A percentile compares a stretch with the other conserved stretches of the same genome.
Evolutionary conservation across 495 filamentous ascomycete genomes (phyloP).

Genomic region (Talaromyces borbonicus): DNA sequence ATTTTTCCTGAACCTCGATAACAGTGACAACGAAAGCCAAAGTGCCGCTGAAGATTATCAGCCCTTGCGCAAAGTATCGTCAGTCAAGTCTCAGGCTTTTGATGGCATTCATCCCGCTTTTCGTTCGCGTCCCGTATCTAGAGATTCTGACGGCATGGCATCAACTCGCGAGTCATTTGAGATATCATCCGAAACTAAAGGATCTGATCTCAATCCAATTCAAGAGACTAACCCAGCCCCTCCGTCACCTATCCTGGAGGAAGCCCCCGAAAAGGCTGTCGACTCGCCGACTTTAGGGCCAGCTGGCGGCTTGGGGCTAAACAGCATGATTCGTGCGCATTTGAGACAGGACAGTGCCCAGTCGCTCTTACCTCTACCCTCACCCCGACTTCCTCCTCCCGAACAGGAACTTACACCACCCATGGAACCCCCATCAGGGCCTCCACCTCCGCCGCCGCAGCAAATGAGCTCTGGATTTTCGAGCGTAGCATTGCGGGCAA

Average conservation of each 20-base stretch:
- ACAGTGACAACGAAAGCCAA: slow-evolving; percentile 36
- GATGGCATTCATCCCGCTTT: slow-evolving; percentile 25
- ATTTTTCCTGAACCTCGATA: slow-evolving; percentile 35
- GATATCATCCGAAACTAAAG: slow-evolving; percentile 33
- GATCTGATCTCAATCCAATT: slow-evolving; percentile 36
- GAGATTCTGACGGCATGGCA: slow-evolving; percentile 6
- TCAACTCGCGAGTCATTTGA: slow-evolving; percentile 6
- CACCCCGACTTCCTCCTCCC: slow-evolving; percentile 22
- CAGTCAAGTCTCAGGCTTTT: slow-evolving; percentile 16
- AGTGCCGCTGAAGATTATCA: slow-evolving; percentile 14
- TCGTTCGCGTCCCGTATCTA: slow-evolving; percentile 12
- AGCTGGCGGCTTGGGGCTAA: slow-evolving; percentile 53
- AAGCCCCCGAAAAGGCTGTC: slow-evolving; percentile 26
- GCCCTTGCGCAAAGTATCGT: slow-evolving; percentile 16
- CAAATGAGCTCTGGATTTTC: slow-evolving; percentile 9
- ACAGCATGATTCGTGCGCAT: slow-evolving; percentile 77
- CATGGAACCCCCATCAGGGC: not conserved
- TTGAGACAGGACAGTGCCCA: slow-evolving; percentile 75
- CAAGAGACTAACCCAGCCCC: slow-evolving; percentile 20
- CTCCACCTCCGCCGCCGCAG: not conserved
- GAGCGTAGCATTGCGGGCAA: slow-evolving; percentile 15
- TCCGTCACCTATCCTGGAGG: slow-evolving; percentile 12
- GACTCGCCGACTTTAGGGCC: slow-evolving; percentile 82
- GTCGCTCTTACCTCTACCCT: slow-evolving; percentile 55
- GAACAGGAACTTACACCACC: not conserved